phyloP scores from a whole-genome alignment of 768 basidiomycete genomes.

The Dendrothele bispora region DNA sequence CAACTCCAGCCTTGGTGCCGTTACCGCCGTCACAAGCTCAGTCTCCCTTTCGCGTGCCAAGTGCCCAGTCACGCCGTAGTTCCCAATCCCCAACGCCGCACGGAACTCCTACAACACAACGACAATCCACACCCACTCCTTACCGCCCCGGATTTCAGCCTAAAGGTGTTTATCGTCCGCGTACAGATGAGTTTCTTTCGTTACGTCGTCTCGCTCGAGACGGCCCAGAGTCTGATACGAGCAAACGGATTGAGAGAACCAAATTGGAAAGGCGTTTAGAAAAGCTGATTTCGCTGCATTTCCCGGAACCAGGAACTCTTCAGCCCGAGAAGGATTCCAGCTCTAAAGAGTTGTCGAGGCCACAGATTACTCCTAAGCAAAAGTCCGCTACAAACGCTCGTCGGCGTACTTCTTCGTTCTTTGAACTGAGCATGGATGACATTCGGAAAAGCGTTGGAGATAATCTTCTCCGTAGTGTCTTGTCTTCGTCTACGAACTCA shows the following conservation, averaged over 20 bases:
- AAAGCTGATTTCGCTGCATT: constrained; percentile 80
- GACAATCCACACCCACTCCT: constrained; percentile 44
- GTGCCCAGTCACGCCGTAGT: constrained; percentile 10
- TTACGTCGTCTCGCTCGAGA: constrained; percentile 39
- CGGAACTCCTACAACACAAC: too few species aligned
- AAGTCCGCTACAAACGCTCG: too few species aligned
- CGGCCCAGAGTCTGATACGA: constrained; percentile 30
- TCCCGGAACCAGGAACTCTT: constrained; percentile 39
- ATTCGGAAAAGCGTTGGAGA: too few species aligned
- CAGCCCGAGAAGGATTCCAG: too few species aligned
- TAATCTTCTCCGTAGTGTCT: neutral
- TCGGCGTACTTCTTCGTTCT: constrained; percentile 44
- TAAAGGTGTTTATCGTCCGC: constrained; percentile 73
- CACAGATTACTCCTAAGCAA: too few species aligned
- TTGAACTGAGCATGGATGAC: too few species aligned
- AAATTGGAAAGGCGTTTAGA: constrained; percentile 86
- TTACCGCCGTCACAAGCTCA: constrained; percentile 5
- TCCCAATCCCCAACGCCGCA: too few species aligned
- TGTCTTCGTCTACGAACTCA: constrained; percentile 20
- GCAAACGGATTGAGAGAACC: constrained; percentile 73
- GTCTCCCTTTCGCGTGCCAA: constrained; percentile 11
- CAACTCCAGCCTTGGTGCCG: constrained; percentile 24
- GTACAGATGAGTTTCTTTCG: constrained; percentile 81
- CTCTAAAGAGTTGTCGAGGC: too few species aligned
- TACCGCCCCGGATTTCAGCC: constrained; percentile 96